phyloP scores from a whole-genome alignment of 345 rosid species.

The Erucastrum elatum region DNA sequence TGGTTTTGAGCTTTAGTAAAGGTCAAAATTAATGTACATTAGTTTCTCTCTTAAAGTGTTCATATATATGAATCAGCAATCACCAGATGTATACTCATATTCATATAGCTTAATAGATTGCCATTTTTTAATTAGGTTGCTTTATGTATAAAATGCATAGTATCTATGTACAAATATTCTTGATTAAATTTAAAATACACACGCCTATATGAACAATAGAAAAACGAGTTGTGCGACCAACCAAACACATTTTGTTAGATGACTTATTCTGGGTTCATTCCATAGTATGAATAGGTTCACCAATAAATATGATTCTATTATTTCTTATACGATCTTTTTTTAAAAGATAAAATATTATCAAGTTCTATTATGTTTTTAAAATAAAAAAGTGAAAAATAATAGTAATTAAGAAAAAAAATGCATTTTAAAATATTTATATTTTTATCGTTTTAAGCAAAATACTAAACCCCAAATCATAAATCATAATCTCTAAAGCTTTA shows the following conservation, averaged over 20 bases:
- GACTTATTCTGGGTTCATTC: too few relatives aligned
- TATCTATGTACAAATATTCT: neutral
- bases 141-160: conserved; percentile 8
- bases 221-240: conserved; percentile 28
- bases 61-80: conserved; percentile 7
- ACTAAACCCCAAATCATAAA: too few relatives aligned
- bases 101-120: neutral
- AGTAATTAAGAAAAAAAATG: too few relatives aligned
- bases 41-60: neutral
- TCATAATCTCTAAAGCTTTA: too few relatives aligned
- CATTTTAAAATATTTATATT: too few relatives aligned
- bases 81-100: conserved; percentile 3
- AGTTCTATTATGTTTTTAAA: too few relatives aligned
- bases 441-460: too few relatives aligned
- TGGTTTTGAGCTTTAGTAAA: conserved; percentile 16
- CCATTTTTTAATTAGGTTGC: neutral
- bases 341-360: too few relatives aligned
- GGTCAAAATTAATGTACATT: neutral
- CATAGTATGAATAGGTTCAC: too few relatives aligned
- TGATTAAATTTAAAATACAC: neutral
- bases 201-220: neutral
- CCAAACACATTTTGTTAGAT: conserved; percentile 36
- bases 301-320: too few relatives aligned
- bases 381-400: too few relatives aligned
- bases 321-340: too few relatives aligned